Percentiles rank a stretch among this genome's conserved stretches.
Evolutionary conservation across 2,329 filamentous ascomycete genomes (phyloP).

Genomic region (Colletotrichum endophyticum): DNA sequence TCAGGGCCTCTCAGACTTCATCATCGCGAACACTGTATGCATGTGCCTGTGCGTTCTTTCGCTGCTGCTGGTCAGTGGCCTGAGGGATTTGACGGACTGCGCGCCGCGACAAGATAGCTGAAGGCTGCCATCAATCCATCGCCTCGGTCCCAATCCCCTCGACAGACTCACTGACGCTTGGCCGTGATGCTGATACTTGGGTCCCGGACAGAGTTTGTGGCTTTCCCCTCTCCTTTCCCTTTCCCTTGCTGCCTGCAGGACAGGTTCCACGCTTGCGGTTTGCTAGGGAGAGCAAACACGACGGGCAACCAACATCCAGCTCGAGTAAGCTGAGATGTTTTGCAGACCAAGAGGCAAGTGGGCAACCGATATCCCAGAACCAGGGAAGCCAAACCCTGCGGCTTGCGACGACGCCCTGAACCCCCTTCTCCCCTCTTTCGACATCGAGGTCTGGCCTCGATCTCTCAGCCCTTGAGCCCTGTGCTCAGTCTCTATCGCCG

Average conservation of each 20-base stretch:
- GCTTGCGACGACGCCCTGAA: background rate
- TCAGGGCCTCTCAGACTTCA: background rate
- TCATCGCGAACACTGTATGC: background rate
- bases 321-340: background rate
- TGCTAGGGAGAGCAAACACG: background rate
- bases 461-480: background rate
- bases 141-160: background rate
- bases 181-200: background rate
- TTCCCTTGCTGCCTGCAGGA: background rate
- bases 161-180: background rate
- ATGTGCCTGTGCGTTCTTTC: background rate
- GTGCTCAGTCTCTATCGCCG: background rate
- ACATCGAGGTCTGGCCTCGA: slow-evolving; percentile 21
- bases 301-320: background rate
- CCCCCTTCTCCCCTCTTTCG: background rate
- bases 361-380: background rate
- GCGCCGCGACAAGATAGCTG: background rate
- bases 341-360: background rate
- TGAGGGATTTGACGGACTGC: background rate
- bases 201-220: background rate
- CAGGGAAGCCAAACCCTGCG: background rate
- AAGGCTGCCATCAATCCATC: slow-evolving; percentile 1
- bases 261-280: background rate
- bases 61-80: background rate
- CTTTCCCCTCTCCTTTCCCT: background rate